Base-by-base conservation (phyloP, 2,329 filamentous ascomycete species). In the Thermothelomyces thermophilus region DNA sequence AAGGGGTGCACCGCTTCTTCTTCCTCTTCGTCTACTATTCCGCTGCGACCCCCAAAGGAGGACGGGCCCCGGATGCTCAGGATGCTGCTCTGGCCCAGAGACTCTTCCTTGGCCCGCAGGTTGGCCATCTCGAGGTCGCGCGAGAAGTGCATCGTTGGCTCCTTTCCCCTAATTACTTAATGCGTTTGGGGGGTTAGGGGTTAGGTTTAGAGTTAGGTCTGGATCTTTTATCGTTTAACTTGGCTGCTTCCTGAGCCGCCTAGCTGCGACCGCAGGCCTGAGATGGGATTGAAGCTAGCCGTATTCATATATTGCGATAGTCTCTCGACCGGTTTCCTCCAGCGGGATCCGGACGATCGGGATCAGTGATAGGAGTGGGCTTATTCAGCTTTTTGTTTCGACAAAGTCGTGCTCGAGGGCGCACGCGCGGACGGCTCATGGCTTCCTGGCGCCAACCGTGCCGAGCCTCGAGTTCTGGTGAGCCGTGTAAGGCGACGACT, bases 91-190 rank as follows among this genome's bases (percentile, higher is more conserved):
- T 68, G 71, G 17, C 69, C 70, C 47, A 76, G 63, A 14, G 73
- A 74, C 57, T 83, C 80, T 55, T 83, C 79, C 59, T 77, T 79
- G 56, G 79, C 68, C 55, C 76, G 75, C 62, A 80, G 73, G 40
- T 75, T 76, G 60, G 77, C 79, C 62, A 84, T 71, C 62, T 80
- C 75, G 59, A 80, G 69, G 60, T 73, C 70, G 50, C 63, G 63
- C 33, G 65, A 62, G 36, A 64, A 63, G 37, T 70, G 69, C 69
- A 70, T 73, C 54, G 54, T 50, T 16, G 7, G 13, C 14, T 9
- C 8, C 9, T 31, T 9, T 9, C 9, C 30, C 14, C 3, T 14
- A 31, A 14, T 31, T 31, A 31, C 8, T 7, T 31, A 31, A 3
- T 31, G 14, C 30, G n/a, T n/a, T n/a, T n/a, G n/a, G n/a, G n/a